These are phyloP conservation scores for Botrytis pseudocinerea DNA, from an alignment of 2,329 filamentous ascomycete genomes.

Conservation along the genomic window DNA sequence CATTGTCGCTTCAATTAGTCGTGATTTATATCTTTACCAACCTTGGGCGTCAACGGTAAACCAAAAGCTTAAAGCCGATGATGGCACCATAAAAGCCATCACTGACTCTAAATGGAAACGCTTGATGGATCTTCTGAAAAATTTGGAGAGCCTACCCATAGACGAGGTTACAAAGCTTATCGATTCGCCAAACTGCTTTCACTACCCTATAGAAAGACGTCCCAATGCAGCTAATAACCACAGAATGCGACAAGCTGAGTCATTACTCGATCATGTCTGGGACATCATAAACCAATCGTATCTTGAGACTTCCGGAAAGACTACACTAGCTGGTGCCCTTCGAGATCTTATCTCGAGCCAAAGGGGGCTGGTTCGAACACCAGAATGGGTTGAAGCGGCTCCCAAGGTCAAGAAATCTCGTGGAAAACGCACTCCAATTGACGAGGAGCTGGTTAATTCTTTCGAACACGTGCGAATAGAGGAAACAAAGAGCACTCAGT, in stretches of 20 bases:
- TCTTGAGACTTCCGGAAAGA: background rate
- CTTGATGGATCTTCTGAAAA: background rate
- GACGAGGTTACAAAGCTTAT: background rate
- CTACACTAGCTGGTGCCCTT: background rate
- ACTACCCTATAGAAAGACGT: background rate
- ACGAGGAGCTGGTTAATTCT: background rate
- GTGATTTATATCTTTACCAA: background rate
- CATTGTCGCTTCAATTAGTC: background rate
- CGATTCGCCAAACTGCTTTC: background rate
- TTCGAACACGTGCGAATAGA: background rate
- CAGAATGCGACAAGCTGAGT: background rate
- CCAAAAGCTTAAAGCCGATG: background rate
- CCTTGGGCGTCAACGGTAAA: background rate
- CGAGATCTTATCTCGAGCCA: background rate
- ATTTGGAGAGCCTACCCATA: background rate
- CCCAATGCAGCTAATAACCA: background rate
- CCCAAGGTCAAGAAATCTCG: background rate
- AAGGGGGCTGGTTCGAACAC: background rate
- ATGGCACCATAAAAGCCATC: background rate
- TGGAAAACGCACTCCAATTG: too few relatives aligned
- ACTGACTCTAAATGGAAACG: background rate
- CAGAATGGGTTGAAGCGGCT: background rate
- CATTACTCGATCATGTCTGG: background rate
- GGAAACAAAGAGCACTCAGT: background rate
- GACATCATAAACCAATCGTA: background rate